These are phyloP conservation scores for Hypericum perforatum DNA, from an alignment of 345 rosid genomes.

Conservation along the genomic window DNA sequence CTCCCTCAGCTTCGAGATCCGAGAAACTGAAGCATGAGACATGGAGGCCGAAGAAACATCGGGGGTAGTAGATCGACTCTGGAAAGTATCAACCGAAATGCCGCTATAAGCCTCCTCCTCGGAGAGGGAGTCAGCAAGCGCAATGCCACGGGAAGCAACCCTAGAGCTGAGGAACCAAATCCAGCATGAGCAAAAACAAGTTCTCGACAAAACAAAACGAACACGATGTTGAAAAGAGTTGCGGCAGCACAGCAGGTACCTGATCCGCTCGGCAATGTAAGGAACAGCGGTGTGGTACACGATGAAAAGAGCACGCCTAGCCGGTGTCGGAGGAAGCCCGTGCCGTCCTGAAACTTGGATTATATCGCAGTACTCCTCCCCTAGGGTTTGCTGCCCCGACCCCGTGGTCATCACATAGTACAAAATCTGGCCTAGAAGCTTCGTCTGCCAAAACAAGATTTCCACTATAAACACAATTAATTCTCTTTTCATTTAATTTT, in stretches of 20 bases:
- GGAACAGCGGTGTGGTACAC: slow-evolving; percentile 73
- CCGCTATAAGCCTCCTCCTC: slow-evolving; percentile 39
- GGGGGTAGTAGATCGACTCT: slow-evolving; percentile 18
- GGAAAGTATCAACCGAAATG: slow-evolving; percentile 24
- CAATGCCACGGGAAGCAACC: slow-evolving; percentile 55
- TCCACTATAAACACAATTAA: not conserved
- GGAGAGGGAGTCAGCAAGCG: slow-evolving; percentile 47
- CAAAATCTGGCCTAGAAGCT: slow-evolving; percentile 83
- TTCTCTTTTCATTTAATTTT: too few relatives aligned
- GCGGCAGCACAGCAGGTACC: slow-evolving; percentile 24
- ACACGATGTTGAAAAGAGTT: not conserved
- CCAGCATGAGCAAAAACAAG: not conserved
- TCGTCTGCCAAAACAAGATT: slow-evolving; percentile 41
- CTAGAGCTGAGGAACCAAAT: slow-evolving; percentile 42
- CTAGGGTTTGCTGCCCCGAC: slow-evolving; percentile 89
- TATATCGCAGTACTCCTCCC: slow-evolving; percentile 93
- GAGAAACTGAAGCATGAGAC: slow-evolving; percentile 35
- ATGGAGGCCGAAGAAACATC: slow-evolving; percentile 35
- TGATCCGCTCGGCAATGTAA: slow-evolving; percentile 78
- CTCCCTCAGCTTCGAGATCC: slow-evolving; percentile 39
- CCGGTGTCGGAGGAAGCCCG: slow-evolving; percentile 91
- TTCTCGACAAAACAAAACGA: not conserved
- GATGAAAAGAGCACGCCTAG: slow-evolving; percentile 81
- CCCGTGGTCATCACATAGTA: slow-evolving; percentile 86
- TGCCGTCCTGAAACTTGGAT: slow-evolving; percentile 81